Percentiles rank a stretch among this genome's conserved stretches.
Conservation (phyloP, 2,329 filamentous ascomycete genomes). For the Colletotrichum sp. region DNA sequence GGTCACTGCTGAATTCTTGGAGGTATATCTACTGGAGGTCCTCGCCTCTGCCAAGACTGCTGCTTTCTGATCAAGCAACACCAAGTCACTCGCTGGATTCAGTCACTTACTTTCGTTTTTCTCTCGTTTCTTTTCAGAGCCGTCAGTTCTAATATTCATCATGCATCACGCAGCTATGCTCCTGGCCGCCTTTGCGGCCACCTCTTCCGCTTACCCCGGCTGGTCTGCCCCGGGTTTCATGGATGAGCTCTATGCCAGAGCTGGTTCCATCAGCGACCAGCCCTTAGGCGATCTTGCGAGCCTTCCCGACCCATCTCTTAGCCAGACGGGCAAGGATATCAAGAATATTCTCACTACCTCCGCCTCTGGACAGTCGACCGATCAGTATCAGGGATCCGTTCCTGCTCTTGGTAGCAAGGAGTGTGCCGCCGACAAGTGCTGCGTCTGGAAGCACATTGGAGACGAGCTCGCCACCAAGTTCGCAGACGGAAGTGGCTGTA, state of each 20-base stretch:
- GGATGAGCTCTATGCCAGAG: neutral
- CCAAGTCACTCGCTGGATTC: neutral
- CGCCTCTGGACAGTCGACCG: slow-evolving; percentile 3
- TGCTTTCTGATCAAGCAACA: neutral
- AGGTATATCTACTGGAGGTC: neutral
- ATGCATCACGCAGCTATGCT: neutral
- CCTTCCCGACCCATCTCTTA: slow-evolving; percentile 33
- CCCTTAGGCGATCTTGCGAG: slow-evolving; percentile 44
- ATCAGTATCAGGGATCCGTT: slow-evolving; percentile 21
- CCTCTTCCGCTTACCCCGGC: neutral
- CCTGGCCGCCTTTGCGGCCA: slow-evolving; percentile 1
- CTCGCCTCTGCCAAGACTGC: neutral
- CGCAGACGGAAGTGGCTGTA: slow-evolving; percentile 43
- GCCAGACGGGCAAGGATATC: slow-evolving; percentile 38
- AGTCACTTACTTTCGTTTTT: neutral
- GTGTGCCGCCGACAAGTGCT: slow-evolving; percentile 46
- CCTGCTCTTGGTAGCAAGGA: slow-evolving; percentile 22
- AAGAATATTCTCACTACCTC: slow-evolving; percentile 37
- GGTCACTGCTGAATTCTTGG: neutral
- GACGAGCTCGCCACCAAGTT: slow-evolving; percentile 41
- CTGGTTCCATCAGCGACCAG: neutral
- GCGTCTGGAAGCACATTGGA: slow-evolving; percentile 48
- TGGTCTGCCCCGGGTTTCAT: neutral
- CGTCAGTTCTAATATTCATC: neutral
- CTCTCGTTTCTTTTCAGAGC: neutral